Evolutionary conservation across 1,139 yeast species (phyloP).

Genomic region (Casaregolazyma suthepensis): DNA sequence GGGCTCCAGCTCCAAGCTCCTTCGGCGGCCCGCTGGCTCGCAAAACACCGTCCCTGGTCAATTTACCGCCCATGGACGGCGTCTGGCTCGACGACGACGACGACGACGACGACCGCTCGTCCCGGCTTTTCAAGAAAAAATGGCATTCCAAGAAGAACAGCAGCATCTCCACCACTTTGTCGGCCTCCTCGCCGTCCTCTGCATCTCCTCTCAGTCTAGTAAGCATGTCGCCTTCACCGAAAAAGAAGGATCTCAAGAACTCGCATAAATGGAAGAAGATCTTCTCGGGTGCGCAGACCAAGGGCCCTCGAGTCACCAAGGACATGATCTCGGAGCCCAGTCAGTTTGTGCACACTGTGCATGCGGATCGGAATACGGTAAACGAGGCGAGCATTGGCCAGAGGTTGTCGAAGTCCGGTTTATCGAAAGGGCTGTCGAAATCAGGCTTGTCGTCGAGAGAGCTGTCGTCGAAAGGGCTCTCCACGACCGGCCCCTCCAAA

Average conservation of each 20-base stretch:
- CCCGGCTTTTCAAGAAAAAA: background rate
- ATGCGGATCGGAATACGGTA: slow-evolving; percentile 15
- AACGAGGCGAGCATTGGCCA: background rate
- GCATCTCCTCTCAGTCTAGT: slow-evolving; percentile 6
- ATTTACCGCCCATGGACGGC: slow-evolving; percentile 23
- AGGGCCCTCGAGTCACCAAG: slow-evolving; percentile 6
- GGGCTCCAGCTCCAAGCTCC: background rate
- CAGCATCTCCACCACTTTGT: background rate
- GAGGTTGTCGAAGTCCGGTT: slow-evolving; percentile 9
- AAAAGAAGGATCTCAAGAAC: background rate
- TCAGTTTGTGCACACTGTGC: slow-evolving; percentile 25
- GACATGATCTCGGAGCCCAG: slow-evolving; percentile 22
- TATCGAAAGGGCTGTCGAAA: background rate
- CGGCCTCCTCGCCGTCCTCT: background rate
- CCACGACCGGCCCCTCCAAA: too few relatives aligned
- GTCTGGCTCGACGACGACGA: slow-evolving; percentile 27
- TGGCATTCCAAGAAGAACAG: slow-evolving; percentile 7
- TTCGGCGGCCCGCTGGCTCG: background rate
- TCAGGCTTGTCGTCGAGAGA: background rate
- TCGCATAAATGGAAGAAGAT: slow-evolving; percentile 3
- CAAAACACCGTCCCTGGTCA: slow-evolving; percentile 9
- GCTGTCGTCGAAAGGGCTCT: too few relatives aligned
- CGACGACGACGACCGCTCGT: slow-evolving; percentile 12
- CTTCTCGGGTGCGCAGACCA: background rate
- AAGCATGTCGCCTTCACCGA: background rate